phyloP scores from a whole-genome alignment of 1,284 basidiomycete species.

The Tremellales sp. region DNA sequence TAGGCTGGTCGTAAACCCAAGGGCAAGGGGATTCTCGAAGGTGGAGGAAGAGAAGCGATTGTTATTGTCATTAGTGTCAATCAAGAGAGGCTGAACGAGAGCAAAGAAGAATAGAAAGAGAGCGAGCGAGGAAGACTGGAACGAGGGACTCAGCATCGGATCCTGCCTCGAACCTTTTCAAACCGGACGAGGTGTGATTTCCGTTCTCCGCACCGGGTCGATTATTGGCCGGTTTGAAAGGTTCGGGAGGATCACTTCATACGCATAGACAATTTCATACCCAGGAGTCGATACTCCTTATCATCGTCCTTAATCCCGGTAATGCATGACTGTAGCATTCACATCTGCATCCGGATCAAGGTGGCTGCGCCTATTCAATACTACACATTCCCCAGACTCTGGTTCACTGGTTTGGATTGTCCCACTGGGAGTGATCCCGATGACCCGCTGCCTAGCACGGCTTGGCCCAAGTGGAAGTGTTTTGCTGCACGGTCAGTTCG shows the following conservation, averaged over 20 bases:
- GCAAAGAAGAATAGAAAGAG: background rate
- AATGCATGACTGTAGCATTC: background rate
- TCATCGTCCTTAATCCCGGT: background rate
- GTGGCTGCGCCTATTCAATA: no score
- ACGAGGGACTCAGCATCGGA: no score
- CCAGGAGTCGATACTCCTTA: background rate
- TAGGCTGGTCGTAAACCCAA: background rate
- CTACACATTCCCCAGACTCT: no score
- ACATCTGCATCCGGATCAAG: no score
- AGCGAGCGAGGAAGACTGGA: no score
- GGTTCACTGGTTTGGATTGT: no score
- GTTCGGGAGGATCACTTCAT: background rate
- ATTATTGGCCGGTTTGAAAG: no score
- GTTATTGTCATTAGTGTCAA: background rate
- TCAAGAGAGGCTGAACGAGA: background rate
- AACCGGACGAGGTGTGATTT: no score
- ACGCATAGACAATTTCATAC: background rate
- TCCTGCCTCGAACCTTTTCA: no score
- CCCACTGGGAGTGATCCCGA: no score
- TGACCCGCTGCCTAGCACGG: constrained; percentile 18
- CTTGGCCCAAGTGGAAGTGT: constrained; percentile 26
- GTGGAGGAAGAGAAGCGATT: background rate
- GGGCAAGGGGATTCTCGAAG: background rate
- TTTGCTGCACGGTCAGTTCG: constrained; percentile 7
- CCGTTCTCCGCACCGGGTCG: no score